Conservation (phyloP, 805 yeast genomes). For the Lachancea nothofagi region DNA sequence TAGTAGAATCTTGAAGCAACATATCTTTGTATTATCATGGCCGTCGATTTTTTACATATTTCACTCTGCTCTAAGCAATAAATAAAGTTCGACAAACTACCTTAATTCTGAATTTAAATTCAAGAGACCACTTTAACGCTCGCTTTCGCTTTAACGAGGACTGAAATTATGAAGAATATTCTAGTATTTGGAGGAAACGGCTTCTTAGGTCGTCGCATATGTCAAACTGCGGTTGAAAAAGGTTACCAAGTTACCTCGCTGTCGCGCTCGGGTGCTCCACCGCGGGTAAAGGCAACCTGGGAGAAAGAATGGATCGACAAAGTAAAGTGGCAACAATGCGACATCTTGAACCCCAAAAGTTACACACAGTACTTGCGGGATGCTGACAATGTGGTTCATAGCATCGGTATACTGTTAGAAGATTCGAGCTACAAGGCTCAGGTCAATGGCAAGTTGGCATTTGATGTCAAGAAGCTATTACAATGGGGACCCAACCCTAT, state of each 20-base stretch:
- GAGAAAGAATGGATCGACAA: conserved; percentile 46
- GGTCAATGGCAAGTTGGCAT: conserved; percentile 17
- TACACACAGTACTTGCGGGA: conserved; percentile 44
- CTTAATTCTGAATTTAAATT: background rate
- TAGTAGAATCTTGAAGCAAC: too few relatives aligned
- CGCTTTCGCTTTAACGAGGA: too few relatives aligned
- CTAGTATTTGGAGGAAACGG: conserved; percentile 89
- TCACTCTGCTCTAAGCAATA: too few relatives aligned
- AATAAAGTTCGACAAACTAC: background rate
- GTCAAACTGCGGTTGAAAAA: conserved; percentile 55
- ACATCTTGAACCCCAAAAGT: conserved; percentile 59
- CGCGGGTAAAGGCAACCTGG: conserved; percentile 27
- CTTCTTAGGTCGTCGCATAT: conserved; percentile 66
- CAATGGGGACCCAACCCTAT: conserved; percentile 57
- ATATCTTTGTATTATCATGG: too few relatives aligned
- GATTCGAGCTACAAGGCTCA: conserved; percentile 58
- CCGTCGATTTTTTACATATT: too few relatives aligned
- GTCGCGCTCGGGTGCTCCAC: conserved; percentile 57
- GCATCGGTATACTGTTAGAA: conserved; percentile 73
- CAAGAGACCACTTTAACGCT: background rate
- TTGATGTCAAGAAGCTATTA: conserved; percentile 36
- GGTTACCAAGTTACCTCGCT: conserved; percentile 67
- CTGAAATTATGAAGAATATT: conserved; percentile 25
- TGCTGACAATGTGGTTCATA: conserved; percentile 69
- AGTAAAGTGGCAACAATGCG: conserved; percentile 63